Base-by-base conservation (phyloP, 2,329 filamentous ascomycete genomes). In the Cytospora piceae region DNA sequence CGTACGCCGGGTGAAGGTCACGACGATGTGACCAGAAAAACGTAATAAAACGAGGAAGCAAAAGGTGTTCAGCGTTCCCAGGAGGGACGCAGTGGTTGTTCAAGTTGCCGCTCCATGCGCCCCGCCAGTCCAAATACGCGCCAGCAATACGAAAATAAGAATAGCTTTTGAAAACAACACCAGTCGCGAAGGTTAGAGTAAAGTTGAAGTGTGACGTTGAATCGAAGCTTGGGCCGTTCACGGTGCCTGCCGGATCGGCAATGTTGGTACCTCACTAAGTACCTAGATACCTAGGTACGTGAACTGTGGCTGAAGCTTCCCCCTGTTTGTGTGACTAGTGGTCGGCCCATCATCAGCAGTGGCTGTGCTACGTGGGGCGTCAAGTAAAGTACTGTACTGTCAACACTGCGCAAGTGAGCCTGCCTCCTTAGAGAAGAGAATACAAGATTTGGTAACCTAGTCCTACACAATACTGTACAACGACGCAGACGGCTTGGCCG, bases 51-150 rank as follows among this genome's bases (percentile, higher is more conserved):
- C 4, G 17, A 42, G 1, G 12, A 42, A 15, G 37, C 34, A 7
- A 34, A n/a, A 4, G n/a, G 24, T 34, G 60, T 37, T 63, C 53
- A 57, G 39, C 66, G 55, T 65, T 57, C 63, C 59, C 66, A 52
- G 62, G 54, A 56, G 66, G 66, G 58, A 67, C 63, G 63, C 31
- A 54, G 34, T 46, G 34, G 34, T 14, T n/a, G 29, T 22, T 20
- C 58, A 61, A 49, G 24, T 9, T 42, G 54, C 20, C 31, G 22
- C 64, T 61, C 66, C 66, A 67, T 67, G 66, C 66, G 63, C 42
- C 58, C 20, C 59, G 42, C 42, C 49, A 22, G 20, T 51, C 12
- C 2, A 8, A 11, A 29, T 14, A 20, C 7, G 14, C 24, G 22
- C 20, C 46, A 9, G 11, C 22, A 49, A 14, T 24, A 5, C 17